Evolutionary conservation across 1,139 yeast genomes (phyloP).

Genomic region (Saccharomyces hybrid): DNA sequence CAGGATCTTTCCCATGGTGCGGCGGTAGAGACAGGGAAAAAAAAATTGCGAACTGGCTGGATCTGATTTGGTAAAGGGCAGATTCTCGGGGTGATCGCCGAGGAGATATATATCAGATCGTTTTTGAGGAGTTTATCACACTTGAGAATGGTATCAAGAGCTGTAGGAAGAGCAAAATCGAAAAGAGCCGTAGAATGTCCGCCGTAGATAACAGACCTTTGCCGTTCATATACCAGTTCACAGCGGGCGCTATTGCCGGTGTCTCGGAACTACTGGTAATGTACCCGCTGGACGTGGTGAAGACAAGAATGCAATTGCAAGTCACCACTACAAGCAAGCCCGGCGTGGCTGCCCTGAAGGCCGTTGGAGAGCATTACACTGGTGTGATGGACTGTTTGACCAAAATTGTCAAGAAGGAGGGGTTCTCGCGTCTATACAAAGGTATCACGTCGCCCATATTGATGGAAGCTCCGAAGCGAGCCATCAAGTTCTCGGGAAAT

Average conservation of each 20-base stretch:
- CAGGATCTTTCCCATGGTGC: neutral
- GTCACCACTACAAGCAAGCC: slow-evolving; percentile 39
- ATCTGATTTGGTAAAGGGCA: neutral
- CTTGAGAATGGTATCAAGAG: neutral
- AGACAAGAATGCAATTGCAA: slow-evolving; percentile 92
- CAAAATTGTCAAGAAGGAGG: slow-evolving; percentile 82
- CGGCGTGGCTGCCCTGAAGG: slow-evolving; percentile 36
- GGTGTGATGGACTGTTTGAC: slow-evolving; percentile 80
- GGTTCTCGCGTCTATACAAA: slow-evolving; percentile 73
- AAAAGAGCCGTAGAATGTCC: neutral
- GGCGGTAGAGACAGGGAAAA: neutral
- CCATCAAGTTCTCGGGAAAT: slow-evolving; percentile 96
- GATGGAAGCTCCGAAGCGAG: slow-evolving; percentile 98
- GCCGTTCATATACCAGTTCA: slow-evolving; percentile 56
- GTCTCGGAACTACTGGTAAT: slow-evolving; percentile 93
- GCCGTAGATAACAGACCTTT: slow-evolving; percentile 1
- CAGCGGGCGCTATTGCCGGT: slow-evolving; percentile 96
- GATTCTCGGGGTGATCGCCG: neutral
- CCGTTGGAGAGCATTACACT: slow-evolving; percentile 49
- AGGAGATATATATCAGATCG: neutral
- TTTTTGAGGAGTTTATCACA: neutral
- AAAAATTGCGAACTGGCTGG: neutral
- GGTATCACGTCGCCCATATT: slow-evolving; percentile 94
- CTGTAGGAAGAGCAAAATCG: neutral
- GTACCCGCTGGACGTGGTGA: slow-evolving; percentile 98